phyloP scores from a whole-genome alignment of 192 early-diverging fungal genomes.

The Backusella liffmaniae region DNA sequence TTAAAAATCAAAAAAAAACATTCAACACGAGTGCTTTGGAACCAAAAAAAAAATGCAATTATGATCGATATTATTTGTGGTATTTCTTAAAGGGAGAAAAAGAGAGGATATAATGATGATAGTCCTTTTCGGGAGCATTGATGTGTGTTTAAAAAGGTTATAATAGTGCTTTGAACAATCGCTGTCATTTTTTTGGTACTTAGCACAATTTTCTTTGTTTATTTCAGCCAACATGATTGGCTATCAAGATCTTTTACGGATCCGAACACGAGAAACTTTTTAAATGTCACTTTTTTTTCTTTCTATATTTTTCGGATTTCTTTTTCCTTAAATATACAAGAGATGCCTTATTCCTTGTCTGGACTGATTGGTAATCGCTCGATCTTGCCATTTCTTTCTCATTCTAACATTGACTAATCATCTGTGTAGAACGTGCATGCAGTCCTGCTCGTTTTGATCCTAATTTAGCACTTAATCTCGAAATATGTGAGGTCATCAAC shows the following conservation, averaged over 20 bases:
- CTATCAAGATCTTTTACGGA: background rate
- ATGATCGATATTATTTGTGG: background rate
- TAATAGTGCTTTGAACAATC: background rate
- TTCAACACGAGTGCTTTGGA: background rate
- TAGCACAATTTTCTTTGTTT: background rate
- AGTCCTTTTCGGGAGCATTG: background rate
- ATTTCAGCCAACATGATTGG: background rate
- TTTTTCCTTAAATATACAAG: background rate
- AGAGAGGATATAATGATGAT: background rate
- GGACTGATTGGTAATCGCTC: background rate
- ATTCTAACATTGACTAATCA: background rate
- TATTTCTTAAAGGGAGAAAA: background rate
- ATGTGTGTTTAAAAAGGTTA: background rate
- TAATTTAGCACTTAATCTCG: conserved; percentile 87
- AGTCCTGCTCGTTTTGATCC: conserved; percentile 67
- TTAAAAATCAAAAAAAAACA: conserved; percentile 1
- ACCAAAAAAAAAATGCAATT: background rate
- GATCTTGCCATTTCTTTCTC: background rate
- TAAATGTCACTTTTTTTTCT: conserved; percentile 2
- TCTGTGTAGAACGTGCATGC: conserved; percentile 57
- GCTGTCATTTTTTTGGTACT: background rate
- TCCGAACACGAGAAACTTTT: conserved; percentile 10
- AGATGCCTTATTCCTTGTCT: background rate
- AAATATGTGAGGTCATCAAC: conserved; percentile 95
- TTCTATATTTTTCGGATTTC: conserved; percentile 3